Evolutionary conservation across 202 grass and related monocot genomes (phyloP), one percentile per base, ranked within the genome.

Genomic region (Miscanthus sacchariflorus): DNA sequence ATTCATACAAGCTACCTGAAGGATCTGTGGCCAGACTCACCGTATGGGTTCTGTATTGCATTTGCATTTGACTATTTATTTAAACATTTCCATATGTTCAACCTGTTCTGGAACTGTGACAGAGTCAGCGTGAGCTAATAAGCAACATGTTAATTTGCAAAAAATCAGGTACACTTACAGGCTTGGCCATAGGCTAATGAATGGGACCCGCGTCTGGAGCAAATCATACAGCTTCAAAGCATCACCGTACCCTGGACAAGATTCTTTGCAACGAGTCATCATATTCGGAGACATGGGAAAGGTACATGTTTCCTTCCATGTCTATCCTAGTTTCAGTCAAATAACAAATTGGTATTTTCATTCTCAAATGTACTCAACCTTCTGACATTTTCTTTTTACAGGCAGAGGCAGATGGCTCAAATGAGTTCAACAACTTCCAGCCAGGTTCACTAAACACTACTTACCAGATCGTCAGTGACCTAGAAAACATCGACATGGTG

Each of bases 211-310:
- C 52, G 66, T 98, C 52, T 98, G 93, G 96, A 95, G 93, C 70
- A 87, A 85, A 70, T 84, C 87, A 77, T 98, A 94, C 71, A 94
- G 70, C 70, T 98, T 98, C 50, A 90, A 70, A 75, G 93, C 96
- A 75, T 94, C 96, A n/a, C 93, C 96, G 70, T 98, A 94, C 81
- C 96, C 93, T 50, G 93, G 92, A 39, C 91, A 95, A 80, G 87
- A 95, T 87, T 98, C 93, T 72, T 50, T 98, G 48, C 96, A 98
- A 75, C 79, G 81, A 45, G 83, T 98, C 71, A 83, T 95, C 49
- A 98, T 95, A 88, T 98, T 95, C 81, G 96, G 96, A 77, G 96
- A 98, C 45, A 94, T 95, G 93, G 96, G 91, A 76, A 98, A 98
- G 88, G 93, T 95, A 70, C 14, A 58, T 77, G 5, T 77, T 77